A percentile compares a stretch with the other conserved stretches of the same genome.
Evolutionary conservation across 805 yeast species (phyloP).

Genomic region (Jamesozyma piceae): DNA sequence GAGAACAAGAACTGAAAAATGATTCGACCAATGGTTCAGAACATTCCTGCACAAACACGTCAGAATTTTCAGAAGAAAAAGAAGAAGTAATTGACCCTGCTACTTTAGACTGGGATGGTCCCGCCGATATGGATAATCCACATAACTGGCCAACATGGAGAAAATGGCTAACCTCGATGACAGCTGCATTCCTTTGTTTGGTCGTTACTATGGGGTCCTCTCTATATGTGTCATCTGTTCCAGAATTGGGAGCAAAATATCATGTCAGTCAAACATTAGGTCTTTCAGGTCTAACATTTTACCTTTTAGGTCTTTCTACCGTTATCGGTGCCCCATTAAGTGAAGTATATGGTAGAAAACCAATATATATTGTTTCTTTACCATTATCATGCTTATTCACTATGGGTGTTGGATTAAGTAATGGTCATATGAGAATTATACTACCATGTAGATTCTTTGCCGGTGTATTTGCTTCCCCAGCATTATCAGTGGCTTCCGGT

Average conservation of each 20-base stretch:
- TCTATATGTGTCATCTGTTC: constrained; percentile 55
- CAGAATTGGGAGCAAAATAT: constrained; percentile 41
- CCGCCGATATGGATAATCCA: constrained; percentile 55
- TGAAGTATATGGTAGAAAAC: constrained; percentile 58
- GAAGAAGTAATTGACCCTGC: constrained; percentile 29
- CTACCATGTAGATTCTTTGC: constrained; percentile 64
- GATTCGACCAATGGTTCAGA: background rate
- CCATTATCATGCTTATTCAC: constrained; percentile 63
- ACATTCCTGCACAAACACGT: background rate
- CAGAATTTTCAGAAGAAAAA: background rate
- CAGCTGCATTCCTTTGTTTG: constrained; percentile 54
- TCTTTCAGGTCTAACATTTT: constrained; percentile 60
- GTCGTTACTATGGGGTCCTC: constrained; percentile 72
- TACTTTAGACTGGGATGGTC: constrained; percentile 50
- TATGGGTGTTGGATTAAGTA: constrained; percentile 63
- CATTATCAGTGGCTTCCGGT: constrained; percentile 79
- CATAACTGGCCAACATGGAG: constrained; percentile 56
- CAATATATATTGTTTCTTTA: constrained; percentile 48
- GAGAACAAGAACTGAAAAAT: no score
- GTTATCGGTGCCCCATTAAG: constrained; percentile 64
- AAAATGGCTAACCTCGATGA: constrained; percentile 58
- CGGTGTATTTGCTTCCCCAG: constrained; percentile 73
- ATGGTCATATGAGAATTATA: constrained; percentile 46
- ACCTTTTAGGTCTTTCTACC: constrained; percentile 65
- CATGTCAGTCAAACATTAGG: constrained; percentile 52